Base-by-base conservation (phyloP, 352 stramenopile genomes). In the Phytophthora quininea region DNA sequence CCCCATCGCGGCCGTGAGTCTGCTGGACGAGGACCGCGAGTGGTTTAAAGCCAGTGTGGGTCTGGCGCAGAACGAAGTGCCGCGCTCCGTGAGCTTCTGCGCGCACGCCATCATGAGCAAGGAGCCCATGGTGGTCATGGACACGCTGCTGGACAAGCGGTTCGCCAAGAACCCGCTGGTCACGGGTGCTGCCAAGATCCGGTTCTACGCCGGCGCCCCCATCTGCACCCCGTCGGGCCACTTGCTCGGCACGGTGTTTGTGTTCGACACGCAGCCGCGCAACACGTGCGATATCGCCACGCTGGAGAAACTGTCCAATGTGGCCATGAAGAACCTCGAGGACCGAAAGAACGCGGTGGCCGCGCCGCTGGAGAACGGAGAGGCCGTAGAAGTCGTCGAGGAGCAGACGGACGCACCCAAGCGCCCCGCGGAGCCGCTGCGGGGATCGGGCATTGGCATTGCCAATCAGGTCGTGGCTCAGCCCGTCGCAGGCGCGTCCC, bases 281-380 rank as follows among this genome's bases (percentile, higher is more conserved):
- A 91, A 86, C 52, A 88, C 88, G 63, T 96, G 88, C 64, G 88
- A 96, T 70, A 89, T 96, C 45, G 86, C 88, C 51, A 96, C 88
- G 33, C 67, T 96, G 2, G 88, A 96, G 62, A 96, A 96, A 69
- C 74, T 96, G 15, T 94, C 86, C 53, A 96, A 96, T 59, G 88
- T 96, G 31, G 88, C 88, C 29, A 96, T 96, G 88, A 96, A 96
- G 69, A 94, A 96, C 66, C 59, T 96, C 37, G 88, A 96, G 61
- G 88, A 96, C 74, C 88, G 88, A n/a, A 96, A 96, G 79, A 96
- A 94, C 60, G 88, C 84, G 7, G 76, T 93, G 31, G 81, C 82
- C 4, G 74, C 86, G 8, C 88, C 88, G 29, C 57, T 93, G 40
- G 80, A 90, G 24, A 78, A 77, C 37, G 74, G 72, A 3, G 76